Percentiles rank a stretch among this genome's conserved stretches.
Evolutionary conservation across 179 eudicot genomes (phyloP).

Genomic region (Carnegiea gigantea): DNA sequence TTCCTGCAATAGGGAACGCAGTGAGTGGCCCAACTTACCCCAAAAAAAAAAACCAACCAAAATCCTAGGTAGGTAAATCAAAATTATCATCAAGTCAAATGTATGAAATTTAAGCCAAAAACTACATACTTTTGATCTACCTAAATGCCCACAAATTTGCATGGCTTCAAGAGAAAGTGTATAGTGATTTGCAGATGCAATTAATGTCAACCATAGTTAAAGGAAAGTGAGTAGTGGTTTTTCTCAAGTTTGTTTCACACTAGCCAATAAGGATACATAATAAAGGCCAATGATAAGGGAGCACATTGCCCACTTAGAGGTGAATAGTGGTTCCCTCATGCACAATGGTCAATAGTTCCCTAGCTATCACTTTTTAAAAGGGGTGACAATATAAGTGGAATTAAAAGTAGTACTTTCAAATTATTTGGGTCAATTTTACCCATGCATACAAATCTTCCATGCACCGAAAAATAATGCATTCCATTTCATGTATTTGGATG

Average conservation of each 20-base stretch:
- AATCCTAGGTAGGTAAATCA: constrained; percentile 23
- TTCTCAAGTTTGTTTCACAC: constrained; percentile 22
- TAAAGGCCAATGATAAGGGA: constrained; percentile 20
- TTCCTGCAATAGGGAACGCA: too few relatives aligned
- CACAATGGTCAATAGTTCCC: constrained; percentile 34
- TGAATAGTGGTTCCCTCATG: constrained; percentile 16
- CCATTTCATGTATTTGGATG: not conserved
- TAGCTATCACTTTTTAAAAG: constrained; percentile 22
- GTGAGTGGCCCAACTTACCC: too few relatives aligned
- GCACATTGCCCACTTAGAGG: constrained; percentile 23
- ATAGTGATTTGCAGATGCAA: not conserved
- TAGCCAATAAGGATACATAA: constrained; percentile 2
- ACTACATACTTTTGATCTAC: not conserved
- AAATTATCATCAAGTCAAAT: not conserved
- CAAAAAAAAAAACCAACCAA: not conserved
- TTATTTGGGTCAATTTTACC: constrained; percentile 12
- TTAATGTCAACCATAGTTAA: constrained; percentile 9
- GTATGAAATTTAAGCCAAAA: not conserved
- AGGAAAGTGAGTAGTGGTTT: constrained; percentile 2
- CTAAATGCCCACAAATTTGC: not conserved
- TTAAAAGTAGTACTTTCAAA: not conserved
- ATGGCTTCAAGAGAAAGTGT: not conserved
- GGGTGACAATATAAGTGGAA: not conserved
- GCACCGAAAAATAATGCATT: not conserved
- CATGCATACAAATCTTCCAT: constrained; percentile 22